These are phyloP conservation scores for Aspergillus leporis DNA, from an alignment of 495 filamentous ascomycete species.

Conservation along the genomic window DNA sequence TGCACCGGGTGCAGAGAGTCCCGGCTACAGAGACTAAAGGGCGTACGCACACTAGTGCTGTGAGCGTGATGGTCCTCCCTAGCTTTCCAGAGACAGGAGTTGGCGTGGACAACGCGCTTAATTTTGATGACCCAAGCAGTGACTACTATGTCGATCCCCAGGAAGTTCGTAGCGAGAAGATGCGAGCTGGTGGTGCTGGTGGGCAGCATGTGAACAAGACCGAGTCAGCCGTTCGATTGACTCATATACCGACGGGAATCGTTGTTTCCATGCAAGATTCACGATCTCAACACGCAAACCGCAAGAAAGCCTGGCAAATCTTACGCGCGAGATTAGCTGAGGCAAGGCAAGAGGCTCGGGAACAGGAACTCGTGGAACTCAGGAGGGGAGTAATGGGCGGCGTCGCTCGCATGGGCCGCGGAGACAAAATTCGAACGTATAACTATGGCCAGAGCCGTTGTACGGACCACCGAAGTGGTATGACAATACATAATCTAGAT, in stretches of 20 bases:
- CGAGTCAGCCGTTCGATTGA: slow-evolving; percentile 90
- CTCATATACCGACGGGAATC: slow-evolving; percentile 84
- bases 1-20: slow-evolving; percentile 92
- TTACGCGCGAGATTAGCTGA: slow-evolving; percentile 84
- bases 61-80: slow-evolving; percentile 86
- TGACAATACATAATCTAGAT: slow-evolving; percentile 79
- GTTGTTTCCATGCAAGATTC: slow-evolving; percentile 90
- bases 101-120: slow-evolving; percentile 52
- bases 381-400: slow-evolving; percentile 74
- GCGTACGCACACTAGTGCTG: slow-evolving; percentile 89
- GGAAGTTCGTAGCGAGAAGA: slow-evolving; percentile 84
- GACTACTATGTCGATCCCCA: slow-evolving; percentile 87
- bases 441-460: slow-evolving; percentile 92
- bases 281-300: slow-evolving; percentile 86
- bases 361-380: slow-evolving; percentile 74
- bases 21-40: slow-evolving; percentile 88
- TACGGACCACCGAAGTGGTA: slow-evolving; percentile 87
- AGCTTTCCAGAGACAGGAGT: slow-evolving; percentile 65
- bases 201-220: slow-evolving; percentile 99
- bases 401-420: slow-evolving; percentile 77
- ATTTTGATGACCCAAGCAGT: slow-evolving; percentile 78
- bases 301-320: slow-evolving; percentile 81
- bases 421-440: slow-evolving; percentile 94
- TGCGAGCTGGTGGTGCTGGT: slow-evolving; percentile 88
- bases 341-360: slow-evolving; percentile 74